A percentile compares a stretch with the other conserved stretches of the same genome.
phyloP scores from a whole-genome alignment of 768 basidiomycete species.

The Panaeolus cyanescens region DNA sequence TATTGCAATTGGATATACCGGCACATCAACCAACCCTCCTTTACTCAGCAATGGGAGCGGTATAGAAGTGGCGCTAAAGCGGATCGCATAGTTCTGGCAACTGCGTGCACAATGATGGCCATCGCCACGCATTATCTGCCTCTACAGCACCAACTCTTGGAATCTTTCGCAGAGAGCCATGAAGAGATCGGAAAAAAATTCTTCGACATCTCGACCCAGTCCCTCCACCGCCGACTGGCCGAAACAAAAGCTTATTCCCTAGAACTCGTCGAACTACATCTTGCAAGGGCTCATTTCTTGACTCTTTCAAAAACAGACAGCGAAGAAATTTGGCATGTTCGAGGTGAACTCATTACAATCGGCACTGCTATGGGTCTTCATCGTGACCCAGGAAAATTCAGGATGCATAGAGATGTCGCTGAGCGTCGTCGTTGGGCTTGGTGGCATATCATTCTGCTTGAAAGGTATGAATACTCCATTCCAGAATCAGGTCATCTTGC shows the following conservation, averaged over 20 bases:
- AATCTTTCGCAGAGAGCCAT: slow-evolving; percentile 48
- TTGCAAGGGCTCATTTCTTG: slow-evolving; percentile 72
- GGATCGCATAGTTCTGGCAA: slow-evolving; percentile 71
- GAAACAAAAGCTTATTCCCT: slow-evolving; percentile 65
- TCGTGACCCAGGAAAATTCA: slow-evolving; percentile 82
- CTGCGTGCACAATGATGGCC: slow-evolving; percentile 75
- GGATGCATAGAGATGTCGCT: slow-evolving; percentile 66
- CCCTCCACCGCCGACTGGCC: slow-evolving; percentile 60
- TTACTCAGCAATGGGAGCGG: slow-evolving; percentile 67
- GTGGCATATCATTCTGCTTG: slow-evolving; percentile 86
- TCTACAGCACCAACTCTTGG: slow-evolving; percentile 60
- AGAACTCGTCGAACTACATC: slow-evolving; percentile 74
- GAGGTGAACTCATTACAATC: slow-evolving; percentile 73
- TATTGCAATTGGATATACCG: slow-evolving; percentile 90
- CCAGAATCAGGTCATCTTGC: slow-evolving; percentile 5
- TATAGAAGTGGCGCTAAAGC: slow-evolving; percentile 69
- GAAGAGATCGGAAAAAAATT: slow-evolving; percentile 67
- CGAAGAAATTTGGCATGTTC: slow-evolving; percentile 79
- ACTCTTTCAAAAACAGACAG: slow-evolving; percentile 73
- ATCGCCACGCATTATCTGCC: slow-evolving; percentile 76
- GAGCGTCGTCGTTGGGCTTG: slow-evolving; percentile 87
- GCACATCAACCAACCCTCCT: slow-evolving; percentile 66
- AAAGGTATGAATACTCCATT: slow-evolving; percentile 51
- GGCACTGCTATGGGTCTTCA: slow-evolving; percentile 84
- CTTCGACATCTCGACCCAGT: slow-evolving; percentile 67